Evolutionary conservation across 108 stramenopile species (phyloP), one percentile per base, ranked within the genome.

Genomic region (Skeletonema tropicum): DNA sequence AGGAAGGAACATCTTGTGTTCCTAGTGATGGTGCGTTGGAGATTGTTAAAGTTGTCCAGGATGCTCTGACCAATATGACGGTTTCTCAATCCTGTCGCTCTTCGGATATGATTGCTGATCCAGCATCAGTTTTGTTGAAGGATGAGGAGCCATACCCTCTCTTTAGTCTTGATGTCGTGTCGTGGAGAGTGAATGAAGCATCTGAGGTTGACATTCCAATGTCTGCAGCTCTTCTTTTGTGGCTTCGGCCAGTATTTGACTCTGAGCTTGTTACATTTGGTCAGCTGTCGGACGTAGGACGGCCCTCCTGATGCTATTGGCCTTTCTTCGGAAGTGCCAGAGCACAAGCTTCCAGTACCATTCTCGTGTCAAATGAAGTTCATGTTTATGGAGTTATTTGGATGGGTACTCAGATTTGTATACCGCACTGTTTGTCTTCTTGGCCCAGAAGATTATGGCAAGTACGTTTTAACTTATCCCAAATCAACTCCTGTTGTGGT

Each of bases 221-320:
- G 12, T 45, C 78, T 1, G 23, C 60, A 17, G 41, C 66, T 3
- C 58, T 73, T 15, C 68, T 80, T 25, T 30, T 60, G 41, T 74
- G 73, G 80, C 62, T 80, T 35, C 35, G 59, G 33, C 80, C 73
- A 41, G 69, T 58, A 12, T 75, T 80, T 30, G 73, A 80, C 38
- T 13, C 68, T 5, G 46, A 41, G 8, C 35, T 30, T 46, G 39
- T 80, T 42, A 33, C 63, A 48, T 74, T 74, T 60, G 73, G 69
- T 42, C 60, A 73, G 6, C 63, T 74, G 57, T 64, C 73, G 26
- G 73, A 12, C 38, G 25, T 13, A 17, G 21, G 21, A 74, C 33
- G 23, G 8, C 6, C 32, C 36, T 36, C 58, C 70, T 26, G 64
- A 73, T 41, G 68, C 68, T 5, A 66, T 80, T 30, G 73, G 80